These are phyloP conservation scores for Macrotyloma uniflorum DNA, from an alignment of 306 rosid genomes.

Conservation along the genomic window DNA sequence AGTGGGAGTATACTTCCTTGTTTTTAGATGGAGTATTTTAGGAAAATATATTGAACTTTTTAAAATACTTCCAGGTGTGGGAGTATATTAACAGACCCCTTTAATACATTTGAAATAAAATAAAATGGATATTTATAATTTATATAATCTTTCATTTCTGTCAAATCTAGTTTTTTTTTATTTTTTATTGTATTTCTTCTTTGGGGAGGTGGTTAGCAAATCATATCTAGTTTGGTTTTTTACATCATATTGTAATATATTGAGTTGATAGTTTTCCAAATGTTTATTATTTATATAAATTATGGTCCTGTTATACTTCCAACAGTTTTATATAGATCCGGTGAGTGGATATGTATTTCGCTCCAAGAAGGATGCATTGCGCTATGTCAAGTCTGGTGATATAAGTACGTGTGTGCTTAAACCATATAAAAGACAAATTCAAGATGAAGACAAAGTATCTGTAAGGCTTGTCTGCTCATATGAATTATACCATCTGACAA, in stretches of 20 bases:
- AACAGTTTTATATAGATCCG: slow-evolving; percentile 14
- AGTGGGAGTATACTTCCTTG: neutral
- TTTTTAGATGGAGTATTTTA: neutral
- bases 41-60: neutral
- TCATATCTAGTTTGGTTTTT: neutral
- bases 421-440: neutral
- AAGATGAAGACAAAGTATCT: neutral
- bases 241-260: neutral
- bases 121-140: neutral
- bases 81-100: neutral
- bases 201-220: neutral
- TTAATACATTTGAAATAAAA: neutral
- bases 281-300: neutral
- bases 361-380: slow-evolving; percentile 10
- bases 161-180: neutral
- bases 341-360: neutral
- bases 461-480: neutral
- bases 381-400: slow-evolving; percentile 10
- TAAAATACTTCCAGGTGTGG: neutral
- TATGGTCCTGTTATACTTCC: neutral
- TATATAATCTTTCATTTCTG: neutral
- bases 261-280: neutral
- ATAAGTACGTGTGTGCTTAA: neutral
- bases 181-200: neutral
- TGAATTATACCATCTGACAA: neutral